Conservation (phyloP, 495 filamentous ascomycete genomes). For the Penicillium cinerascens region DNA sequence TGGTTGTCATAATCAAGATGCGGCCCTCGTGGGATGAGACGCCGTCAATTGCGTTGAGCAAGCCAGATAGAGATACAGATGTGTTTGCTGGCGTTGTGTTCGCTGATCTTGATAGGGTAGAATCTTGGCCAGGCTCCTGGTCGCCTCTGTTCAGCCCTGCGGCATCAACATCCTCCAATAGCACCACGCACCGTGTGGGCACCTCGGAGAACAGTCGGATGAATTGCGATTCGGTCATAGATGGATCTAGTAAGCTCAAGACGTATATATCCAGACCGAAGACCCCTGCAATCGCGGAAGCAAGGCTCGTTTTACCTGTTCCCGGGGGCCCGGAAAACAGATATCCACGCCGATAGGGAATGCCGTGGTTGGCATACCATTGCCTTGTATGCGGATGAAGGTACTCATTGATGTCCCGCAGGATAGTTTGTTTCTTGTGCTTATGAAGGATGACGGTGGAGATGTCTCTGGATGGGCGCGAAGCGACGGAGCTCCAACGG, state of each 20-base stretch:
- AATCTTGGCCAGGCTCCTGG: background rate
- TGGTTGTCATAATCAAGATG: slow-evolving; percentile 82
- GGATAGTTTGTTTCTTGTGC: slow-evolving; percentile 35
- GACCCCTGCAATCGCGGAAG: slow-evolving; percentile 57
- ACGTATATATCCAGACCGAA: slow-evolving; percentile 61
- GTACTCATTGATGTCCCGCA: slow-evolving; percentile 14
- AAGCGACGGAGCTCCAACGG: slow-evolving; percentile 20
- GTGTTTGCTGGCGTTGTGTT: background rate
- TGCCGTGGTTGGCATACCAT: slow-evolving; percentile 51
- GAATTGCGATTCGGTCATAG: slow-evolving; percentile 54
- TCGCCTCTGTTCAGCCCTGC: slow-evolving; percentile 27
- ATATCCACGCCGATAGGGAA: slow-evolving; percentile 62
- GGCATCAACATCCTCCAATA: slow-evolving; percentile 37
- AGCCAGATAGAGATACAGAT: slow-evolving; percentile 55
- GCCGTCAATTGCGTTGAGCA: slow-evolving; percentile 83
- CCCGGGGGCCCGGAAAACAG: slow-evolving; percentile 67
- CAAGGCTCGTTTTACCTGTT: slow-evolving; percentile 63
- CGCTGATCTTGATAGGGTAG: background rate
- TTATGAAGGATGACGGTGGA: slow-evolving; percentile 76
- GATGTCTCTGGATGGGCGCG: slow-evolving; percentile 56
- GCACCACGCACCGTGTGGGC: slow-evolving; percentile 28
- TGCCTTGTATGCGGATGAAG: slow-evolving; percentile 8
- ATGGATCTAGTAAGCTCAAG: slow-evolving; percentile 24
- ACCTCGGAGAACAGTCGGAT: slow-evolving; percentile 57
- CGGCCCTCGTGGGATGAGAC: slow-evolving; percentile 78